A percentile compares a stretch with the other conserved stretches of the same genome.
phyloP scores from a whole-genome alignment of 257 asterid genomes.

The Paraleonurus japonicus region DNA sequence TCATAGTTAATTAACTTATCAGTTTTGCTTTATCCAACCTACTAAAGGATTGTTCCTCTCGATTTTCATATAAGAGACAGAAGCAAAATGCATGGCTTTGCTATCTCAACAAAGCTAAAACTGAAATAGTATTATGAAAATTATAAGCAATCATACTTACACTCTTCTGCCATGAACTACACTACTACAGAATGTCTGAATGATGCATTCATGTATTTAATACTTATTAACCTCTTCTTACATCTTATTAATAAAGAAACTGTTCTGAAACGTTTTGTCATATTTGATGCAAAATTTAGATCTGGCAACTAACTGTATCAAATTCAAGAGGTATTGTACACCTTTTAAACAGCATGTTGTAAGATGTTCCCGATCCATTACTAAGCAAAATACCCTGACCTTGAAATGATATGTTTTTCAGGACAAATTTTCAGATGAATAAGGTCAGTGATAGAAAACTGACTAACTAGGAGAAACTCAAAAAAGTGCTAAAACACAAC shows the following conservation, averaged over 20 bases:
- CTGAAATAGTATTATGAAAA: neutral
- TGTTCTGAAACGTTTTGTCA: neutral
- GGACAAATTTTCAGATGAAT: neutral
- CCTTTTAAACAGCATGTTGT: neutral
- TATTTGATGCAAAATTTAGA: neutral
- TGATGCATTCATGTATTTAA: neutral
- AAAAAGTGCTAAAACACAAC: neutral
- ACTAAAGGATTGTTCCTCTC: neutral
- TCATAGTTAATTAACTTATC: neutral
- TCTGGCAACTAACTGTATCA: neutral
- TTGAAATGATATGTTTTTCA: neutral
- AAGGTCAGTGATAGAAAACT: neutral
- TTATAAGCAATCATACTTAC: slow-evolving; percentile 6
- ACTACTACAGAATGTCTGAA: neutral
- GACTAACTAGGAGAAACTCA: neutral
- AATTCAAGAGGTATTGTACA: neutral
- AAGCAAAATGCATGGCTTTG: neutral
- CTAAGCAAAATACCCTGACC: neutral
- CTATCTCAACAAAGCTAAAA: slow-evolving; percentile 1
- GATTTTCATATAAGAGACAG: neutral
- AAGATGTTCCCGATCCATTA: neutral
- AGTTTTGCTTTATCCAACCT: slow-evolving; percentile 5
- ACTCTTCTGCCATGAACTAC: neutral
- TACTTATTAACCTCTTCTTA: neutral
- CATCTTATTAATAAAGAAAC: neutral